Base-by-base conservation (phyloP, 2,329 filamentous ascomycete species). In the Colletotrichum higginsianum region DNA sequence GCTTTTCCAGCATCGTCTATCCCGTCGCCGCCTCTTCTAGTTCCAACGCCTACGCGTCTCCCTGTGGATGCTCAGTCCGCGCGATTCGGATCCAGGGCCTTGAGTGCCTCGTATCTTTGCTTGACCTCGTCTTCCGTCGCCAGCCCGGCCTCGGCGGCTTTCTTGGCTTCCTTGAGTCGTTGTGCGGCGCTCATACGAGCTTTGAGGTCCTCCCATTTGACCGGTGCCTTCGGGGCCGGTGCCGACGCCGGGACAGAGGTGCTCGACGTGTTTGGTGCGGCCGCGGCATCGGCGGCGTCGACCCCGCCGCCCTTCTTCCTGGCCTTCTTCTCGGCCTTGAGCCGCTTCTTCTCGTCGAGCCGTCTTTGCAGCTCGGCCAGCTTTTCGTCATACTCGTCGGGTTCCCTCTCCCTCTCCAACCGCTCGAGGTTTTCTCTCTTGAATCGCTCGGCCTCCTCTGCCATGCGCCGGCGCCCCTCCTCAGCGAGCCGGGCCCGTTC, bases 101-200 rank as follows among this genome's bases (percentile, higher is more conserved):
- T 49, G 60, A 75, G 74, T 76, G 76, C 75, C 61, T 76, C 62
- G 61, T 46, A 61, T 21, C 23, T 68, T 40, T 62, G 40, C 44
- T 61, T 49, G 35, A 47, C 61, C 15, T 46, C 76, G 80, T 84
- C 74, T 79, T 87, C 80, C 83, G 88, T 75, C 78, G 85, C 78
- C 81, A 85, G 79, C 82, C 84, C 75, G 82, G 86, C 72, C 75
- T 88, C 86, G 4, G 86, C 86, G 71, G 88, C 83, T 56, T 84
- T 82, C 66, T 82, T 83, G 70, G 88, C 85, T 79, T 90, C 87
- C 73, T 84, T 83, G 72, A 87, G 84, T 67, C 90, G 77, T 75
- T 84, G 81, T 21, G 76, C 63, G 73, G 68, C 82, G 74, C 56
- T 75, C 78, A 74, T 74, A 26, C 69, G 61, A 5, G 69, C 74